Evolutionary conservation across 116 monocot genomes (phyloP).

Genomic region (Phalaenopsis hybrid): DNA sequence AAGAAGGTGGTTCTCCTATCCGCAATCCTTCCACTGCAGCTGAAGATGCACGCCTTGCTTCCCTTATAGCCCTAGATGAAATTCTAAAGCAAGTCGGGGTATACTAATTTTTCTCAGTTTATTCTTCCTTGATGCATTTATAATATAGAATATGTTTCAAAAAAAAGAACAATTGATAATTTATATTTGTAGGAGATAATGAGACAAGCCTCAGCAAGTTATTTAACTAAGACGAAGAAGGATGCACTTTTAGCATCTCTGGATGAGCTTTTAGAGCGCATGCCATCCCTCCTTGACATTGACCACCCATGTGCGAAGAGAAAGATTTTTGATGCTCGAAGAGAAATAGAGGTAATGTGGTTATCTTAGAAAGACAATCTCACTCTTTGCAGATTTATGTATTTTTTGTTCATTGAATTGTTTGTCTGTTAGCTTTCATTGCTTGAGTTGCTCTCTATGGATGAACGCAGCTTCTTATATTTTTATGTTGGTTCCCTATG

Average conservation of each 20-base stretch:
- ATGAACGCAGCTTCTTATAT: not conserved
- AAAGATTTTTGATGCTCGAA: conserved; percentile 72
- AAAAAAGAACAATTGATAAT: not conserved
- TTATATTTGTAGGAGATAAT: conserved; percentile 59
- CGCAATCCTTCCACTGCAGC: conserved; percentile 93
- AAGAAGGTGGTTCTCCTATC: conserved; percentile 95
- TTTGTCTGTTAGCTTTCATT: not conserved
- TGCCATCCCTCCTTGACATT: conserved; percentile 91
- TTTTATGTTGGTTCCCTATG: not conserved
- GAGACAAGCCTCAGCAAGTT: conserved; percentile 57
- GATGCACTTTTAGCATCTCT: conserved; percentile 56
- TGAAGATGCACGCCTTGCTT: conserved; percentile 96
- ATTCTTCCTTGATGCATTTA: not conserved
- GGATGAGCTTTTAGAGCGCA: conserved; percentile 65
- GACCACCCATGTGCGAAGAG: conserved; percentile 91
- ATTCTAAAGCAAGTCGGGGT: conserved; percentile 91
- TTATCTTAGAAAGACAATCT: not conserved
- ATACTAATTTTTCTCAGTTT: not conserved
- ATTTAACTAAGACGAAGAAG: conserved; percentile 74
- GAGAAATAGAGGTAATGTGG: conserved; percentile 54
- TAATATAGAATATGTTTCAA: not conserved
- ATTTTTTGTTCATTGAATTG: not conserved
- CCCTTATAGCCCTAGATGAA: conserved; percentile 86
- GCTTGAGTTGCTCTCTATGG: not conserved
- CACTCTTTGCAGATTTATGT: not conserved